These are phyloP conservation scores for Scedosporium boydii DNA, from an alignment of 2,329 filamentous ascomycete species.

Conservation along the genomic window DNA sequence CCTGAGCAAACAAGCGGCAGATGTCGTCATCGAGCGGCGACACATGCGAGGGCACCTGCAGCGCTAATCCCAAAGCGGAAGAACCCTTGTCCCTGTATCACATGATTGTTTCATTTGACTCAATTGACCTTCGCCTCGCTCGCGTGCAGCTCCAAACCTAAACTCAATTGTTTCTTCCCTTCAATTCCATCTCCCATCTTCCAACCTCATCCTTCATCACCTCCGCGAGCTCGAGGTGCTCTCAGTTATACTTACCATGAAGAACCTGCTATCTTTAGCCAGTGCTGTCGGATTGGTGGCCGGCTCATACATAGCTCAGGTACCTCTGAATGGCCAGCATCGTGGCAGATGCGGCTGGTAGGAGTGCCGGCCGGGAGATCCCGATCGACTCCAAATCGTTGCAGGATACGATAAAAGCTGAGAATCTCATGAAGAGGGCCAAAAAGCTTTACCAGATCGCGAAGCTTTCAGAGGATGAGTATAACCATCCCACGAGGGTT, in stretches of 20 bases:
- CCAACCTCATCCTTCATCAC: not conserved
- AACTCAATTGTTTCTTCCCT: not conserved
- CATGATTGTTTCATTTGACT: not conserved
- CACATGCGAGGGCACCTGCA: too few relatives aligned
- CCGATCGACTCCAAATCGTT: slow-evolving; percentile 45
- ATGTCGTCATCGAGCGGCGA: too few relatives aligned
- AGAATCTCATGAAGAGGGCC: slow-evolving; percentile 49
- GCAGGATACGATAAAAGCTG: slow-evolving; percentile 44
- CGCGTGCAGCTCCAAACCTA: too few relatives aligned
- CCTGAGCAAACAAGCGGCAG: too few relatives aligned
- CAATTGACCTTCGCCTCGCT: not conserved
- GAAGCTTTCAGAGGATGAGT: slow-evolving; percentile 47
- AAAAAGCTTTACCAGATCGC: slow-evolving; percentile 55
- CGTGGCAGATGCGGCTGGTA: not conserved
- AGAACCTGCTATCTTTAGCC: not conserved
- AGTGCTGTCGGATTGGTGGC: not conserved
- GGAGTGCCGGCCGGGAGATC: slow-evolving; percentile 18
- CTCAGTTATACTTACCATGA: not conserved
- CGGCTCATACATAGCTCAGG: not conserved
- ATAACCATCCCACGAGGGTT: slow-evolving; percentile 59
- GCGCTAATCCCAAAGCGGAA: not conserved
- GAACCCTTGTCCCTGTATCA: not conserved
- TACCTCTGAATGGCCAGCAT: not conserved
- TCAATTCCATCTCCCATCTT: not conserved
- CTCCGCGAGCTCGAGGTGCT: not conserved